Conservation (phyloP, 345 rosid genomes). For the Populus euphratica region DNA sequence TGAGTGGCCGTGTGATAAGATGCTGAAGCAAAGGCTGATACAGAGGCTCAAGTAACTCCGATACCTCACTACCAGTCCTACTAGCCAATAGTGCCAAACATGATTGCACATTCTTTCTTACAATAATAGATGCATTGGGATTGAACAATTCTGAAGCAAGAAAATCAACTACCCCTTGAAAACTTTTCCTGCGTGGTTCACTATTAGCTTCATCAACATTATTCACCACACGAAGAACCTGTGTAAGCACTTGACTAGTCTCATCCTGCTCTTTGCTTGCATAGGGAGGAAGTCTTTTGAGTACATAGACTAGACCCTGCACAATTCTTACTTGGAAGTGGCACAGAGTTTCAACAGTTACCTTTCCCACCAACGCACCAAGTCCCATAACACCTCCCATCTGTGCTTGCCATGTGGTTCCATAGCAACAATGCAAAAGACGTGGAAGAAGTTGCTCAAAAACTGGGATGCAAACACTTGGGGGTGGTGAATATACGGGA, state of each 20-base stretch:
- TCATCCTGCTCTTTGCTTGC: constrained; percentile 96
- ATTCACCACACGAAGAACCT: constrained; percentile 95
- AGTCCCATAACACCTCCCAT: constrained; percentile 99
- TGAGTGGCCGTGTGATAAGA: constrained; percentile 78
- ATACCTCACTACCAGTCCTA: constrained; percentile 96
- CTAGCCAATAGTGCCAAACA: constrained; percentile 95
- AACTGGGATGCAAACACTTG: constrained; percentile 86
- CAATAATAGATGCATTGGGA: constrained; percentile 76
- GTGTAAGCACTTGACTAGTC: constrained; percentile 97
- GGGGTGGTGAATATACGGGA: constrained; percentile 95
- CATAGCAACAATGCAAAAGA: constrained; percentile 94
- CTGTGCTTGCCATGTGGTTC: constrained; percentile 97
- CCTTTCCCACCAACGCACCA: constrained; percentile 94
- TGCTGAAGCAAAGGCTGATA: constrained; percentile 89
- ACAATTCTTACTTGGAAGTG: constrained; percentile 85
- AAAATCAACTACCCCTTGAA: constrained; percentile 90
- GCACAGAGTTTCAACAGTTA: constrained; percentile 89
- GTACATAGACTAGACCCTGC: constrained; percentile 85
- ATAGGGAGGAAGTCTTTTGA: constrained; percentile 84
- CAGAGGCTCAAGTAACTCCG: constrained; percentile 91
- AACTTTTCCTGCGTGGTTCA: constrained; percentile 85
- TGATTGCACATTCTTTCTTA: constrained; percentile 92
- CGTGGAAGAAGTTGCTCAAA: constrained; percentile 98
- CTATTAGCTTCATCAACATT: constrained; percentile 94
- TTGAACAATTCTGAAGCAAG: constrained; percentile 94